Percentiles rank a stretch among this genome's conserved stretches.
Evolutionary conservation across 2,329 filamentous ascomycete species (phyloP).

Genomic region (Pestalotiopsis sp.): DNA sequence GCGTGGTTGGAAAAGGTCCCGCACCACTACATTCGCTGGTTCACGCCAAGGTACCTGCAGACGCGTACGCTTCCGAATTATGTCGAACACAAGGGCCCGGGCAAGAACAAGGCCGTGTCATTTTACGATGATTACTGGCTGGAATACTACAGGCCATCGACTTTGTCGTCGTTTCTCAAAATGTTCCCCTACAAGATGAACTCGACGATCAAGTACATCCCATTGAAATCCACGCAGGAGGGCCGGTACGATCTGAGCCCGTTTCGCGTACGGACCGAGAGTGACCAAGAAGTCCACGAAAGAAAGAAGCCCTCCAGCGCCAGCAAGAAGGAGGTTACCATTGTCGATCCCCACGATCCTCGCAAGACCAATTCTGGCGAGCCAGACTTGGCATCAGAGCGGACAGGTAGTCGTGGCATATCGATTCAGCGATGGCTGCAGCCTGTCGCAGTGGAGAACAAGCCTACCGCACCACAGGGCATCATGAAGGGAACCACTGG

Average conservation of each 20-base stretch:
- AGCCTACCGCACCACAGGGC: conserved; percentile 41
- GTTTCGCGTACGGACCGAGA: conserved; percentile 76
- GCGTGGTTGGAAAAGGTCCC: conserved; percentile 65
- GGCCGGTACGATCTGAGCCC: conserved; percentile 84
- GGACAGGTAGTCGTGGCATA: conserved; percentile 48
- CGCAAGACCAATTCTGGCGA: conserved; percentile 41
- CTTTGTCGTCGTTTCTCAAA: conserved; percentile 86
- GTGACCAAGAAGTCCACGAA: conserved; percentile 59
- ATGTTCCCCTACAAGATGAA: conserved; percentile 94
- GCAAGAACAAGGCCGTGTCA: conserved; percentile 48
- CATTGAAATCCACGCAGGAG: conserved; percentile 71
- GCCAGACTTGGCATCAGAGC: conserved; percentile 40
- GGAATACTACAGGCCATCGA: conserved; percentile 91
- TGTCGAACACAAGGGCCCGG: conserved; percentile 38
- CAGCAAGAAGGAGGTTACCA: conserved; percentile 69
- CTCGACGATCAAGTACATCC: conserved; percentile 82
- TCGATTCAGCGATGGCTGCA: conserved; percentile 67
- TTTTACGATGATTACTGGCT: conserved; percentile 95
- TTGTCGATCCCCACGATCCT: conserved; percentile 61
- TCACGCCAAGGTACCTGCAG: conserved; percentile 72
- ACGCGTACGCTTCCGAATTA: conserved; percentile 60
- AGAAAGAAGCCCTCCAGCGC: conserved; percentile 53
- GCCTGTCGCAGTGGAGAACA: conserved; percentile 40
- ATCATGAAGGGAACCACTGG: conserved; percentile 58
- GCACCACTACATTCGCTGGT: conserved; percentile 89